Evolutionary conservation across 768 basidiomycete species (phyloP), one percentile per base, ranked within the genome.

Genomic region (Leccinum longicurvipes): DNA sequence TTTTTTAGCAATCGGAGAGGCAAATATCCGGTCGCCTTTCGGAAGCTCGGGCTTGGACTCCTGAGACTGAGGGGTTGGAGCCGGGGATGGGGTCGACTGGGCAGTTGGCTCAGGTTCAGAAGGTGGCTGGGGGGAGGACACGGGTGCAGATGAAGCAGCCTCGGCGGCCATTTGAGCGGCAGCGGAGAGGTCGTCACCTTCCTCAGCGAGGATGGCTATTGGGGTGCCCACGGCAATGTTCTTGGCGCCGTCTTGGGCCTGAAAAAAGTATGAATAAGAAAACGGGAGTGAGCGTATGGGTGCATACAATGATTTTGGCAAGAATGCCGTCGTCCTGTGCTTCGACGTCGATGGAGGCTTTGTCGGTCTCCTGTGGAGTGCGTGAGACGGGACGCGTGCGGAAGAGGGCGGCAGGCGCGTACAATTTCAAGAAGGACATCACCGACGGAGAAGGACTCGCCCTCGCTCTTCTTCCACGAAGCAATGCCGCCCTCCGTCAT

Each of bases 401-500:
- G 32, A 47, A 46, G 47, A 52, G 45, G 39, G 36, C 52, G 36
- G 44, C 28, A 29, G 24, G 54, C 41, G 76, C 85, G 67, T 61
- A 95, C 94, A 65, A 99, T 95, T 75, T 98, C 96, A 47, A 98
- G 85, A 57, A 99, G 76, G 60, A 99, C 94, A 67, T 99, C 97
- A 24, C 97, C 96, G 7, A 86, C 83, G 17, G 85, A 61, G 70
- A 96, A 99, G 2, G 85, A 50, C 64, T 98, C 95, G 54, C 97
- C 97, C 72, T 98, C 96, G 73, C 88, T 87, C 77, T 91, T 89
- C 82, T 98, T 98, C 95, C 97, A 99, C 29, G 82, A 81, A 46
- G 96, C 91, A 71, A 99, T 97, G 60, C 96, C 97, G 60, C 97
- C 97, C 78, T 98, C 97, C 3, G 94, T 94, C 97, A 99, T 99